These are phyloP conservation scores for Thraustochytrium sp. DNA, from an alignment of 352 stramenopile species.

Conservation along the genomic window DNA sequence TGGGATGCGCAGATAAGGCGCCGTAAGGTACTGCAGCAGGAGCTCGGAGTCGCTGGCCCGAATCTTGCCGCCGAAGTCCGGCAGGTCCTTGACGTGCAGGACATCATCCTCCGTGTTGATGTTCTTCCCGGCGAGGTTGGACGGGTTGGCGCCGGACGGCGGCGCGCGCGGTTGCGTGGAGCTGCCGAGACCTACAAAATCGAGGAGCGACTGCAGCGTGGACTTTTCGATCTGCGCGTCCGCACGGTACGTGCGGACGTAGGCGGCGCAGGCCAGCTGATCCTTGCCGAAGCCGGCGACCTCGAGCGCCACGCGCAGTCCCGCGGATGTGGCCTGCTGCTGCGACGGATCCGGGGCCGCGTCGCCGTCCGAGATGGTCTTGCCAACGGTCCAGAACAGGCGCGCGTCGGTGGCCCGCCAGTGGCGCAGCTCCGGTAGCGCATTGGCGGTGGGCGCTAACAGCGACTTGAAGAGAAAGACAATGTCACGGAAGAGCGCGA, in stretches of 20 bases:
- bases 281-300: slow-evolving; percentile 28
- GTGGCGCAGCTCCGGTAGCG: slow-evolving; percentile 51
- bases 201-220: slow-evolving; percentile 19
- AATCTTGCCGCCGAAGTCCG: slow-evolving; percentile 71
- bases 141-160: slow-evolving; percentile 55
- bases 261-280: slow-evolving; percentile 3
- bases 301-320: not conserved
- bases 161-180: slow-evolving; percentile 51
- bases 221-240: slow-evolving; percentile 30
- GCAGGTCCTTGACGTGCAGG: slow-evolving; percentile 68
- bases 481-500: slow-evolving; percentile 82
- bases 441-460: slow-evolving; percentile 55
- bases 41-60: slow-evolving; percentile 74
- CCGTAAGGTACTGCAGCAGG: slow-evolving; percentile 79
- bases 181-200: slow-evolving; percentile 16
- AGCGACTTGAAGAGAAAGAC: slow-evolving; percentile 75
- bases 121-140: slow-evolving; percentile 56
- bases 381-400: slow-evolving; percentile 48
- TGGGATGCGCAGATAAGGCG: slow-evolving; percentile 78
- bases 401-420: slow-evolving; percentile 46
- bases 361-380: not conserved
- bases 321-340: not conserved
- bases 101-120: slow-evolving; percentile 82
- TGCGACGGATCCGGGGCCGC: not conserved
- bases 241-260: slow-evolving; percentile 15